phyloP scores from a whole-genome alignment of 2,329 filamentous ascomycete species.

The Ophiostoma tasmaniense region DNA sequence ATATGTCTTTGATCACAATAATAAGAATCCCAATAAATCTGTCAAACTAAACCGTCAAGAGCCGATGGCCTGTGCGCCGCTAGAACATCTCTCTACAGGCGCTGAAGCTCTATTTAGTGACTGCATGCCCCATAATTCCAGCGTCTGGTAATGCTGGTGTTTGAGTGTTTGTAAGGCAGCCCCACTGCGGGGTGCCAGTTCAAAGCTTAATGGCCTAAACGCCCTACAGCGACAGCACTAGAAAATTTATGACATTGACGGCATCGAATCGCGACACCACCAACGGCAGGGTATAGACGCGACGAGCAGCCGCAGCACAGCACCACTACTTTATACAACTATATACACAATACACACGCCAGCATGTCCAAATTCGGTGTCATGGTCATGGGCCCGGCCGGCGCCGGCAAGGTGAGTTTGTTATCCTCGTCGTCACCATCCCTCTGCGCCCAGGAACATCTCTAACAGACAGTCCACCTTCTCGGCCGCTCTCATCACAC shows the following conservation, averaged over 20 bases:
- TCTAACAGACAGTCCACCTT: constrained; percentile 64
- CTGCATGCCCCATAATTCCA: neutral
- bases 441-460: constrained; percentile 9
- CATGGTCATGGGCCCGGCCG: constrained; percentile 92
- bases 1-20: too few relatives aligned
- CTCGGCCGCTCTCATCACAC: constrained; percentile 84
- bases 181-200: constrained; percentile 17
- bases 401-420: constrained; percentile 70
- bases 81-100: constrained; percentile 5
- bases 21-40: too few relatives aligned
- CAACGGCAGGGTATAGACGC: neutral
- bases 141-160: too few relatives aligned
- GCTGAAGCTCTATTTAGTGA: neutral
- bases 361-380: constrained; percentile 89
- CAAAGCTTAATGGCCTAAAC: constrained; percentile 8
- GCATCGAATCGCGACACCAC: constrained; percentile 3
- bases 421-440: neutral
- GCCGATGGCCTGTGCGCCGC: constrained; percentile 14
- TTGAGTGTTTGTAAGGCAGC: neutral
- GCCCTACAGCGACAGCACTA: neutral
- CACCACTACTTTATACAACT: neutral
- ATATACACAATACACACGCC: constrained; percentile 8
- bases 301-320: neutral
- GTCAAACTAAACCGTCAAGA: constrained; percentile 1
- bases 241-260: constrained; percentile 5